These are phyloP conservation scores for Cyclospora cayetanensis DNA, from an alignment of 169 alveolate species.

Conservation along the genomic window DNA sequence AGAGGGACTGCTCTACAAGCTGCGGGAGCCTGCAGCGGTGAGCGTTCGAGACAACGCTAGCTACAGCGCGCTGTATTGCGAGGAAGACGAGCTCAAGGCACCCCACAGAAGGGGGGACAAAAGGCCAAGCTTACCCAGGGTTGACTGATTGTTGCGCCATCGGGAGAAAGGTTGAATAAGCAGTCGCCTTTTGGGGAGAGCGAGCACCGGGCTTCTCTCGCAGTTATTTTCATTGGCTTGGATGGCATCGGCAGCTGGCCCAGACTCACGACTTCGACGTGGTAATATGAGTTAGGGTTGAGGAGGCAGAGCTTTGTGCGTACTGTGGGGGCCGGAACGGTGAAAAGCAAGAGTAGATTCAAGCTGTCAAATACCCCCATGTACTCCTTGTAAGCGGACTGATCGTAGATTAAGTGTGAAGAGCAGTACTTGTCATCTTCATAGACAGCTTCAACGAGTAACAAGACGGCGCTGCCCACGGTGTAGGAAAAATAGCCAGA, in stretches of 20 bases:
- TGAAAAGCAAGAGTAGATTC: not conserved
- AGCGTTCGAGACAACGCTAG: too few relatives aligned
- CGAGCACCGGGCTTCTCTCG: constrained; percentile 47
- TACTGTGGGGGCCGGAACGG: constrained; percentile 35
- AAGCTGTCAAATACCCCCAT: not conserved
- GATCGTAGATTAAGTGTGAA: not conserved
- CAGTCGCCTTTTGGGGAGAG: constrained; percentile 44
- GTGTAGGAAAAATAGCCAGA: not conserved
- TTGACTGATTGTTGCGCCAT: not conserved
- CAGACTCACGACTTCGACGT: not conserved
- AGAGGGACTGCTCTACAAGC: too few relatives aligned
- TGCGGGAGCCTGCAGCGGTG: too few relatives aligned
- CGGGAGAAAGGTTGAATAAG: constrained; percentile 29
- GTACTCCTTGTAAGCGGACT: not conserved
- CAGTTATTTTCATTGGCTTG: not conserved
- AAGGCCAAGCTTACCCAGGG: constrained; percentile 16
- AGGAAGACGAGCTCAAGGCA: too few relatives aligned
- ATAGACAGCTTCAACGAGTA: not conserved
- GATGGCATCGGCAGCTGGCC: constrained; percentile 33
- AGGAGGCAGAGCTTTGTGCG: constrained; percentile 6
- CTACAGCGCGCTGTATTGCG: too few relatives aligned
- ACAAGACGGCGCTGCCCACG: not conserved
- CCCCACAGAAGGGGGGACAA: too few relatives aligned
- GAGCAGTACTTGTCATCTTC: not conserved
- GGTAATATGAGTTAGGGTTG: not conserved